Conservation (phyloP, 116 monocot species). For the Zostera marina region DNA sequence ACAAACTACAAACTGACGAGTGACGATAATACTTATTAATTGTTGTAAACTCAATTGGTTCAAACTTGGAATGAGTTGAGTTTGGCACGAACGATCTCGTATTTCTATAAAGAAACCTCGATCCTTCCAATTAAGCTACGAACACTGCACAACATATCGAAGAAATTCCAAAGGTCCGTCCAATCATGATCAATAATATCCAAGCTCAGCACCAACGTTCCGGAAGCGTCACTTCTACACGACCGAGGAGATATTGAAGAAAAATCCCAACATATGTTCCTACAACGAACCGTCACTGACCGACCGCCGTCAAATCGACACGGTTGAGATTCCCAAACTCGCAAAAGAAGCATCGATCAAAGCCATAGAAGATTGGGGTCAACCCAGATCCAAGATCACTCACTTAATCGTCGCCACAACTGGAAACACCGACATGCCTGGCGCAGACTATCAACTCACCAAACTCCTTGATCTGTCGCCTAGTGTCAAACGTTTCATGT, state of each 20-base stretch:
- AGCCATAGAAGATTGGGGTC: conserved; percentile 33
- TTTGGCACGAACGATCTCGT: too few relatives aligned
- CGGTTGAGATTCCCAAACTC: conserved; percentile 10
- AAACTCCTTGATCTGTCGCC: conserved; percentile 27
- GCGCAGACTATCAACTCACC: conserved; percentile 42
- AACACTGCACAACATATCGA: too few relatives aligned
- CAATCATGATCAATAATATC: too few relatives aligned
- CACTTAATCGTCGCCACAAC: conserved; percentile 38
- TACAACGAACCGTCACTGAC: conserved; percentile 9
- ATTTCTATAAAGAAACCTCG: too few relatives aligned
- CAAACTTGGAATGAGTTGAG: too few relatives aligned
- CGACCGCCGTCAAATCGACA: conserved; percentile 8
- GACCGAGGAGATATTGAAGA: conserved; percentile 14
- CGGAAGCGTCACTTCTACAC: conserved; percentile 10
- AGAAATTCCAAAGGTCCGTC: too few relatives aligned
- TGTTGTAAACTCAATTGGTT: too few relatives aligned
- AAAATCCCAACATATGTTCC: conserved; percentile 12
- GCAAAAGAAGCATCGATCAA: conserved; percentile 7
- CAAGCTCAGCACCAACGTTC: conserved; percentile 8
- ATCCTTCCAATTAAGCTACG: too few relatives aligned
- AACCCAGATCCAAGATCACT: conserved; percentile 26
- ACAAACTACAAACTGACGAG: too few relatives aligned
- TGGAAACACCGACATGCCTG: conserved; percentile 22
- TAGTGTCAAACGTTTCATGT: conserved; percentile 31
- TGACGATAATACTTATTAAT: too few relatives aligned